Conservation (phyloP, 306 rosid genomes). For the Abrus pulchellus region DNA sequence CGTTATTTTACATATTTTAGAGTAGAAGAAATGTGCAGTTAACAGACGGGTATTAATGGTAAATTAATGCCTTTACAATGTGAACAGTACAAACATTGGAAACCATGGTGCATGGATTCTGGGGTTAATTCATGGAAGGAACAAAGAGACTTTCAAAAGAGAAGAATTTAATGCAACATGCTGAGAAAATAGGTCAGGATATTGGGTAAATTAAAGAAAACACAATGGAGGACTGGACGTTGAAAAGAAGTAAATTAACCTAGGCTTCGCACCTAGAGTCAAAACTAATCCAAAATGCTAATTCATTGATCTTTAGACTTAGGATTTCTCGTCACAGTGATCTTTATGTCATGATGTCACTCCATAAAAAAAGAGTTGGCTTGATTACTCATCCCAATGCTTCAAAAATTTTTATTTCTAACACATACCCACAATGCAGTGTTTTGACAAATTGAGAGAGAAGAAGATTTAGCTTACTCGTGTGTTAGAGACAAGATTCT, state of each 20-base stretch:
- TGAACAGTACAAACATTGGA: constrained; percentile 6
- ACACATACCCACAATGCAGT: not conserved
- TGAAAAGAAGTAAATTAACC: not conserved
- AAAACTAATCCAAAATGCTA: constrained; percentile 33
- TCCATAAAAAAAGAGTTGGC: constrained; percentile 28
- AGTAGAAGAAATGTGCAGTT: not conserved
- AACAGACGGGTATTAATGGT: not conserved
- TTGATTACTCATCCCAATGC: constrained; percentile 22
- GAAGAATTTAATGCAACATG: not conserved
- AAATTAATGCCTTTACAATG: not conserved
- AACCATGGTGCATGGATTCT: not conserved
- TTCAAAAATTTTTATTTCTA: constrained; percentile 18
- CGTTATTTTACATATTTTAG: constrained; percentile 3
- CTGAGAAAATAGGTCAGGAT: constrained; percentile 31
- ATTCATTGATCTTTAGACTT: constrained; percentile 12
- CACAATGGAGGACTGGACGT: not conserved
- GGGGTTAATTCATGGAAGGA: constrained; percentile 17
- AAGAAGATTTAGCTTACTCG: constrained; percentile 63
- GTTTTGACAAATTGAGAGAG: constrained; percentile 21
- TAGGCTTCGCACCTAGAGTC: constrained; percentile 23
- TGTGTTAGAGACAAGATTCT: constrained; percentile 91
- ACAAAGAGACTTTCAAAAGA: not conserved
- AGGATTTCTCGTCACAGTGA: constrained; percentile 7
- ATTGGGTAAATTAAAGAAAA: constrained; percentile 15
- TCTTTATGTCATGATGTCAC: constrained; percentile 11